A percentile compares a stretch with the other conserved stretches of the same genome.
Conservation (phyloP, 2,329 filamentous ascomycete species). For the Chaetoscypha palmicola region DNA sequence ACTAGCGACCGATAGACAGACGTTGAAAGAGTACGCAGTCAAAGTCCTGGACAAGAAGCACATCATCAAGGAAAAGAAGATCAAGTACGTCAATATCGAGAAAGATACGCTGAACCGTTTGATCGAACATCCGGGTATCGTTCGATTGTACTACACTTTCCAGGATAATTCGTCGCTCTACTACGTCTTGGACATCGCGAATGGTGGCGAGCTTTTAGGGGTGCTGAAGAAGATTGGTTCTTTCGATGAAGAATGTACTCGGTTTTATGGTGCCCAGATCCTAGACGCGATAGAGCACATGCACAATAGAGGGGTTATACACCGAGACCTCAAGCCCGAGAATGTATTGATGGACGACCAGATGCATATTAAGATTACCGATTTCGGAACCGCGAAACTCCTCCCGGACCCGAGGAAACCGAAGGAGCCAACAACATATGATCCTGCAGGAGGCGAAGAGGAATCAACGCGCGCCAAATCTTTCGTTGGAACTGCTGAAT, state of each 20-base stretch:
- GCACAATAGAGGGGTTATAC: constrained; percentile 93
- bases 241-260: constrained; percentile 89
- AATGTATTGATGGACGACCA: constrained; percentile 92
- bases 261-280: constrained; percentile 93
- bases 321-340: constrained; percentile 93
- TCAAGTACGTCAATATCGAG: constrained; percentile 99
- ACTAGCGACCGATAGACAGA: constrained; percentile 87
- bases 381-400: constrained; percentile 97
- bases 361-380: constrained; percentile 98
- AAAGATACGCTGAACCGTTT: constrained; percentile 95
- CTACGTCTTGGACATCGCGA: constrained; percentile 91
- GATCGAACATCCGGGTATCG: constrained; percentile 93
- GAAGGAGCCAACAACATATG: constrained; percentile 30
- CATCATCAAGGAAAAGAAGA: constrained; percentile 99
- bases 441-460: constrained; percentile 33
- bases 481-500: constrained; percentile 96
- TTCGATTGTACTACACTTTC: constrained; percentile 96
- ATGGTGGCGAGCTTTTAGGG: constrained; percentile 83
- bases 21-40: constrained; percentile 91
- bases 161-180: constrained; percentile 95
- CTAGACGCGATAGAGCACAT: constrained; percentile 96
- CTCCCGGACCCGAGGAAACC: constrained; percentile 51
- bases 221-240: constrained; percentile 91
- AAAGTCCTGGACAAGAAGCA: constrained; percentile 98
- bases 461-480: constrained; percentile 77